Base-by-base conservation (phyloP, 768 basidiomycete genomes). In the Pulveroboletus sp. region DNA sequence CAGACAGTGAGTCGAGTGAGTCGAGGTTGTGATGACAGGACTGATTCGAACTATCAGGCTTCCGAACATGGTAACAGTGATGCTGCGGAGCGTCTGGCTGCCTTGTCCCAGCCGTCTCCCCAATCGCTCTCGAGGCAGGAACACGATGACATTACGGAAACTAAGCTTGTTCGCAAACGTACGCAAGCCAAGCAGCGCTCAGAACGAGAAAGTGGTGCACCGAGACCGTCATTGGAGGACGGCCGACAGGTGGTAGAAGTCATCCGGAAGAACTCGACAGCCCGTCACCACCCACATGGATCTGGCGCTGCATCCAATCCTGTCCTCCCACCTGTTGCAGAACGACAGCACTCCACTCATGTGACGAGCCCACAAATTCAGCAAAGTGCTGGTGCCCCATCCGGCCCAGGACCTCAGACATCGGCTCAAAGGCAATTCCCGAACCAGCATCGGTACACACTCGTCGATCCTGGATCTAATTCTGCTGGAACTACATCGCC, bases 161-260 rank as follows among this genome's bases (percentile, higher is more conserved):
- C 69, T 46, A 92, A 83, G 49, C 81, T 98, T 39, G 85, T 94
- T 8, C 76, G 94, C 1, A 87, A 83, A 54, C 81, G 91, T 14
- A 96, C 93, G 0, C 76, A 71, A 70, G 93, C 78, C 47, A 80
- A 81, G 54, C 72, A 83, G 58, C 73, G 83, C 21, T 79, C 80
- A 35, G 56, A 63, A 55, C 51, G 60, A 49, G 64, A 64, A 10
- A 27, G 61, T 2, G 44, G 41, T 7, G 18, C 11, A 1, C 26
- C 55, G 4, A 49, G 60, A 17, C 27, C 49, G 15, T 61, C 63
- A 5, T 7, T 65, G 10, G 68, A 65, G 12, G 75, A 78, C 26
- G 65, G 73, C 0, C 65, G 64, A 21, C 71, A 71, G 43, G 76
- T 84, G 24, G 71, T 86, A 10, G 81, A 83, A 14, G 67, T 73